phyloP scores from a whole-genome alignment of 495 filamentous ascomycete genomes.

The Neurospora tetrasperma region DNA sequence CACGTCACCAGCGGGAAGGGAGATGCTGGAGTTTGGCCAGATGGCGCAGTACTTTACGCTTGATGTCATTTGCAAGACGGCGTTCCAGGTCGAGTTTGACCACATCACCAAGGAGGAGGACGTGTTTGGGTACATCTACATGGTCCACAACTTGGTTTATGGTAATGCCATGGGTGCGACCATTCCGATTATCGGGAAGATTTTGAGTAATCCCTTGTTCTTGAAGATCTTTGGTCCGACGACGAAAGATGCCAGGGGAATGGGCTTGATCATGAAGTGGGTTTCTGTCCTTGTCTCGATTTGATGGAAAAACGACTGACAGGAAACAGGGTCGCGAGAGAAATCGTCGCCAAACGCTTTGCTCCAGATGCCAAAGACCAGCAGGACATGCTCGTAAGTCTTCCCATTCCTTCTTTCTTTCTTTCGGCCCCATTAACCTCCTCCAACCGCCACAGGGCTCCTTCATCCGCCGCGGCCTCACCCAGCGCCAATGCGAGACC shows the following conservation, averaged over 20 bases:
- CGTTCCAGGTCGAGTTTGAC: conserved; percentile 44
- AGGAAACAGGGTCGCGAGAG: conserved; percentile 16
- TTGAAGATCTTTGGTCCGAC: conserved; percentile 44
- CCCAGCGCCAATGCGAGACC: conserved; percentile 22
- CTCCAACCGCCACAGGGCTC: too few species aligned
- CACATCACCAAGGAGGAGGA: conserved; percentile 38
- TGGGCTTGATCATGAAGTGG: conserved; percentile 29
- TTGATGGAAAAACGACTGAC: neutral
- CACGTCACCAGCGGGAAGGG: conserved; percentile 2
- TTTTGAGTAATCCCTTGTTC: conserved; percentile 33
- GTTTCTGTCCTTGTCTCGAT: conserved; percentile 5
- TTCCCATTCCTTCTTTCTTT: too few species aligned
- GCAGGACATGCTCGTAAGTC: conserved; percentile 32
- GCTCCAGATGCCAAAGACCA: conserved; percentile 14
- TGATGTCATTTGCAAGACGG: conserved; percentile 38
- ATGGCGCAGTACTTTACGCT: conserved; percentile 40
- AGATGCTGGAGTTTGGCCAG: conserved; percentile 33
- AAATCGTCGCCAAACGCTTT: conserved; percentile 26
- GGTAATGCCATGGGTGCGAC: conserved; percentile 16
- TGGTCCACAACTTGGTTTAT: conserved; percentile 23
- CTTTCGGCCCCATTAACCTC: too few species aligned
- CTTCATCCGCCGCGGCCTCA: conserved; percentile 24
- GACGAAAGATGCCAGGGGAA: conserved; percentile 38
- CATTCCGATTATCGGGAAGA: conserved; percentile 20
- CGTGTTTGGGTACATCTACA: conserved; percentile 36